These are phyloP conservation scores for Diutina catenulata DNA, from an alignment of 1,139 yeast species.

Conservation along the genomic window DNA sequence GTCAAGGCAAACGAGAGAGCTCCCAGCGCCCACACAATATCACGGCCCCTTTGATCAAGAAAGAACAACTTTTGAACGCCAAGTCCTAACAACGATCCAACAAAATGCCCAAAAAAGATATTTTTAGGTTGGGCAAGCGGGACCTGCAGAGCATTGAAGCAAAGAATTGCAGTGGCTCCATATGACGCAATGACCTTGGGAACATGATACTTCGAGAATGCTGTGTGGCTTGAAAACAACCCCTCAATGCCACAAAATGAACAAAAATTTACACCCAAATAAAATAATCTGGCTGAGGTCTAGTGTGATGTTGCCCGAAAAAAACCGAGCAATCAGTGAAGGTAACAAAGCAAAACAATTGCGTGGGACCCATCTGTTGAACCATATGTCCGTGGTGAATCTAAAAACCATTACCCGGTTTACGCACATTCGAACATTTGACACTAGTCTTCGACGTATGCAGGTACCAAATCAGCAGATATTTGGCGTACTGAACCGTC, in stretches of 20 bases:
- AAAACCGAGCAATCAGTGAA: slow-evolving; percentile 15
- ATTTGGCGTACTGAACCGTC: too few species aligned
- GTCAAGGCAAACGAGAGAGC: slow-evolving; percentile 48
- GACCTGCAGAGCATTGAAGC: slow-evolving; percentile 43
- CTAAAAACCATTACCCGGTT: too few species aligned
- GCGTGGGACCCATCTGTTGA: slow-evolving; percentile 19
- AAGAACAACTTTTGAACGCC: slow-evolving; percentile 44
- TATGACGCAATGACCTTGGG: slow-evolving; percentile 49
- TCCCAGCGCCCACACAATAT: slow-evolving; percentile 48
- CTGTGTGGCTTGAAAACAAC: slow-evolving; percentile 33
- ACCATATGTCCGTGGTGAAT: slow-evolving; percentile 25
- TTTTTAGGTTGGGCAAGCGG: slow-evolving; percentile 64
- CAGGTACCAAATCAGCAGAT: too few species aligned
- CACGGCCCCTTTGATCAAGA: slow-evolving; percentile 24
- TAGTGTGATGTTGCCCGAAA: slow-evolving; percentile 23
- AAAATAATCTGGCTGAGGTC: slow-evolving; percentile 25
- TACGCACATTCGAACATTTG: too few species aligned
- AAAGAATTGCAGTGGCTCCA: slow-evolving; percentile 56
- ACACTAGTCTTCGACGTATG: too few species aligned
- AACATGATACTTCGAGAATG: slow-evolving; percentile 30
- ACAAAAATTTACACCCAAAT: slow-evolving; percentile 38
- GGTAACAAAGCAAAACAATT: slow-evolving; percentile 21
- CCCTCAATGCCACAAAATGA: slow-evolving; percentile 46
- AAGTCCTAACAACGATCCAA: slow-evolving; percentile 42
- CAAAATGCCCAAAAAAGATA: slow-evolving; percentile 44